Percentiles rank a stretch among this genome's conserved stretches.
Evolutionary conservation across 2,329 filamentous ascomycete genomes (phyloP).

Genomic region (Botrytis pseudocinerea): DNA sequence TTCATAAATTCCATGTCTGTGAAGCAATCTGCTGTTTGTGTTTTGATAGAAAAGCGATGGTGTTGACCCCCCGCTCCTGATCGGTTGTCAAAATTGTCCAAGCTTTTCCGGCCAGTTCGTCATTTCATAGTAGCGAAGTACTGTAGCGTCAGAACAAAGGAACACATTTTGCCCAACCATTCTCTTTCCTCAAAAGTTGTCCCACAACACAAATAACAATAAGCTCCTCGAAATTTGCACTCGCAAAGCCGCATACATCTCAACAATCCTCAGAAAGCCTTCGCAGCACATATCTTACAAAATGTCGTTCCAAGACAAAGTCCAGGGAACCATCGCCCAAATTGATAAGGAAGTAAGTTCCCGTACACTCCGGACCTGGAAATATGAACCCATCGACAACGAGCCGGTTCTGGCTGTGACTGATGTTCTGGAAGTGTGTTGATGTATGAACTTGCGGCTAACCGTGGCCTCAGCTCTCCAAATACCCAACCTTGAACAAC

Average conservation of each 20-base stretch:
- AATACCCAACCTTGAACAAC: constrained; percentile 81
- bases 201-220: constrained; percentile 20
- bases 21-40: constrained; percentile 10
- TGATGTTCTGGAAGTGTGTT: background rate
- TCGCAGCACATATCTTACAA: constrained; percentile 47
- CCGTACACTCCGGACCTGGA: constrained; percentile 22
- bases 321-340: constrained; percentile 73
- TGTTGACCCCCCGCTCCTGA: constrained; percentile 13
- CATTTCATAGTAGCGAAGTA: constrained; percentile 12
- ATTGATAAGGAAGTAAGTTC: constrained; percentile 78
- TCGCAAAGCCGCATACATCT: constrained; percentile 12
- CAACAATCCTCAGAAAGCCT: background rate
- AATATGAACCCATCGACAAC: background rate
- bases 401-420: background rate
- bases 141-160: constrained; percentile 18
- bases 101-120: constrained; percentile 19
- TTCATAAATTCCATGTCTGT: background rate
- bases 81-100: constrained; percentile 12
- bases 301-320: constrained; percentile 77
- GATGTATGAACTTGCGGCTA: background rate
- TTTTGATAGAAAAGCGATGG: background rate
- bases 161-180: constrained; percentile 22
- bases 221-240: constrained; percentile 16
- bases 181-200: constrained; percentile 10
- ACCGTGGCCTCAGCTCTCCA: constrained; percentile 63